Conservation (phyloP, 805 yeast genomes). For the Starmera caribaea region DNA sequence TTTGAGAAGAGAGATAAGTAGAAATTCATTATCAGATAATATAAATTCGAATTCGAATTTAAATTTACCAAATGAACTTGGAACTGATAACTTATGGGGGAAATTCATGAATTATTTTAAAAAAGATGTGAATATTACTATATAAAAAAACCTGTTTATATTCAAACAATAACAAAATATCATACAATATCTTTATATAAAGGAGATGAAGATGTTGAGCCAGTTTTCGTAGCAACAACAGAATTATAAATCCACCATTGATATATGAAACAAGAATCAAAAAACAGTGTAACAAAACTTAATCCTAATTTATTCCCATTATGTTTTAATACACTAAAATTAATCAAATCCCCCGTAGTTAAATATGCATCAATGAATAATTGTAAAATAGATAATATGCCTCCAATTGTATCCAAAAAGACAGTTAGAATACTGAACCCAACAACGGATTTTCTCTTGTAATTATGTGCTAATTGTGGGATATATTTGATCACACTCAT, state of each 20-base stretch:
- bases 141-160: too few species aligned
- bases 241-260: constrained; percentile 23
- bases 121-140: too few species aligned
- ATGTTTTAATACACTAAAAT: constrained; percentile 15
- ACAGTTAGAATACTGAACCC: constrained; percentile 70
- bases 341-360: constrained; percentile 15
- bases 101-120: too few species aligned
- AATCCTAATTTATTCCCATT: constrained; percentile 31
- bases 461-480: constrained; percentile 83
- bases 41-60: too few species aligned
- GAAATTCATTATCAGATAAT: too few species aligned
- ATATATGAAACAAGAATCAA: constrained; percentile 27
- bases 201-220: too few species aligned
- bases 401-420: constrained; percentile 27
- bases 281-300: constrained; percentile 27
- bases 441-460: constrained; percentile 64
- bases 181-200: too few species aligned
- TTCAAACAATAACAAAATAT: too few species aligned
- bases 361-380: constrained; percentile 17
- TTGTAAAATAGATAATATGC: constrained; percentile 17
- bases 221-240: too few species aligned
- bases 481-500: constrained; percentile 45
- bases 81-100: too few species aligned
- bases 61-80: too few species aligned
- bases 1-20: constrained; percentile 12